Conservation (phyloP, 441 rosid species). For the Hura crepitans region DNA sequence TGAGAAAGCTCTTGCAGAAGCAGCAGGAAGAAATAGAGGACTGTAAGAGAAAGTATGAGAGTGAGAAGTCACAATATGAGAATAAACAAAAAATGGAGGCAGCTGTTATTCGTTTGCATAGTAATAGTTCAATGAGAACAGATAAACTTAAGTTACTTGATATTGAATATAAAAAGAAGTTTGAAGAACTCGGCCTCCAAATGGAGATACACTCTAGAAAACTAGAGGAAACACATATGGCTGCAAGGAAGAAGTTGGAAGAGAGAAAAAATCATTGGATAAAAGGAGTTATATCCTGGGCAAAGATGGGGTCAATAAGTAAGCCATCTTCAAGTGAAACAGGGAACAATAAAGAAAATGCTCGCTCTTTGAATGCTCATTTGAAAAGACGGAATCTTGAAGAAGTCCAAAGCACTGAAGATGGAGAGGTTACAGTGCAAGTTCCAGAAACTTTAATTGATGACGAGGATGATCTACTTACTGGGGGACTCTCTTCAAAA, state of each 20-base stretch:
- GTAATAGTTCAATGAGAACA: conserved; percentile 28
- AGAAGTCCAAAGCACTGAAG: conserved; percentile 27
- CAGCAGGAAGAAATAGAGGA: conserved; percentile 40
- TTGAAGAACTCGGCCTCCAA: conserved; percentile 38
- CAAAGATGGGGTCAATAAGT: conserved; percentile 31
- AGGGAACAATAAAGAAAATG: conserved; percentile 24
- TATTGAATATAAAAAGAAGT: conserved; percentile 36
- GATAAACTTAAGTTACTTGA: conserved; percentile 54
- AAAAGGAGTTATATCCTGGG: conserved; percentile 50
- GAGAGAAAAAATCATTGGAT: conserved; percentile 45
- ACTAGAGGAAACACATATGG: conserved; percentile 40
- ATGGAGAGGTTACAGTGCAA: conserved; percentile 31
- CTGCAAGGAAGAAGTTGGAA: conserved; percentile 40
- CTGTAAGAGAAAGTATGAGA: conserved; percentile 32
- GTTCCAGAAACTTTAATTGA: conserved; percentile 20
- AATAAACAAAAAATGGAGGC: conserved; percentile 36
- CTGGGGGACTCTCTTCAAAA: conserved; percentile 13
- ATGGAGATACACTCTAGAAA: conserved; percentile 34
- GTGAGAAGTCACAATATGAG: conserved; percentile 46
- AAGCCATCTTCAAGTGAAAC: conserved; percentile 23
- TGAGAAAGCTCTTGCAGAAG: conserved; percentile 36
- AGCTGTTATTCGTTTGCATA: conserved; percentile 46
- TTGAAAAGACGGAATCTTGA: conserved; percentile 28
- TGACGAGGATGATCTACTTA: conserved; percentile 21
- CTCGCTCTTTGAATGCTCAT: conserved; percentile 16